These are phyloP conservation scores for Moesziomyces aphidis DNA, from an alignment of 1,284 basidiomycete species.

Conservation along the genomic window DNA sequence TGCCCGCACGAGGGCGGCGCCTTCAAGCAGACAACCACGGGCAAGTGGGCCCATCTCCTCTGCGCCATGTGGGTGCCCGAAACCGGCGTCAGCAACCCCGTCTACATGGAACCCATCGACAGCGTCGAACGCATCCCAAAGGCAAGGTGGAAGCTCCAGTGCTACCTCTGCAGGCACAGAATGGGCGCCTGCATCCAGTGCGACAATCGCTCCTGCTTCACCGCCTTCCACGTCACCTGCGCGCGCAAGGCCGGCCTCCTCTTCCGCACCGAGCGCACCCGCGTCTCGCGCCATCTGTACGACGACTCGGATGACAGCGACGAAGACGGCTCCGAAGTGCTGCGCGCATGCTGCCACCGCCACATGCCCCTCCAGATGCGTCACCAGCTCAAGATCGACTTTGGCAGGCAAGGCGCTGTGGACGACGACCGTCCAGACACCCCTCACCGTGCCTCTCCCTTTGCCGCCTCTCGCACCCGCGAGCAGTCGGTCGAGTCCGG, in stretches of 20 bases:
- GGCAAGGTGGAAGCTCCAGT: slow-evolving; percentile 89
- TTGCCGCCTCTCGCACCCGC: slow-evolving; percentile 31
- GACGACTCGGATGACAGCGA: slow-evolving; percentile 48
- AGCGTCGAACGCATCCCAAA: slow-evolving; percentile 89
- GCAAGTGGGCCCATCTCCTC: slow-evolving; percentile 94
- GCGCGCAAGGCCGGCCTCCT: slow-evolving; percentile 73
- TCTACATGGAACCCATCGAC: slow-evolving; percentile 98
- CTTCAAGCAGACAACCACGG: slow-evolving; percentile 94
- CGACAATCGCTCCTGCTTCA: slow-evolving; percentile 87
- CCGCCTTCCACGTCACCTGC: slow-evolving; percentile 95
- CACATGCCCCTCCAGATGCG: slow-evolving; percentile 55
- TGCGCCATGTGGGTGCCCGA: slow-evolving; percentile 99
- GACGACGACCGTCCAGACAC: slow-evolving; percentile 42
- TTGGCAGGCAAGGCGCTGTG: slow-evolving; percentile 20
- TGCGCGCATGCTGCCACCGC: slow-evolving; percentile 62
- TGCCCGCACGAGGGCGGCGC: slow-evolving; percentile 98
- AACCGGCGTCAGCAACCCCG: slow-evolving; percentile 90
- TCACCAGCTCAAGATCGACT: slow-evolving; percentile 44
- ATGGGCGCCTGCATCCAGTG: slow-evolving; percentile 97
- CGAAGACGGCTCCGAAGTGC: slow-evolving; percentile 42
- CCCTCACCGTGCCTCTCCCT: slow-evolving; percentile 29
- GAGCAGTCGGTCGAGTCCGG: slow-evolving; percentile 43
- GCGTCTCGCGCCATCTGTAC: slow-evolving; percentile 44
- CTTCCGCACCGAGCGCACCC: slow-evolving; percentile 50
- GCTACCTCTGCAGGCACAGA: slow-evolving; percentile 83